These are phyloP conservation scores for Leptographium wingfieldii DNA, from an alignment of 2,329 filamentous ascomycete genomes.

Conservation along the genomic window DNA sequence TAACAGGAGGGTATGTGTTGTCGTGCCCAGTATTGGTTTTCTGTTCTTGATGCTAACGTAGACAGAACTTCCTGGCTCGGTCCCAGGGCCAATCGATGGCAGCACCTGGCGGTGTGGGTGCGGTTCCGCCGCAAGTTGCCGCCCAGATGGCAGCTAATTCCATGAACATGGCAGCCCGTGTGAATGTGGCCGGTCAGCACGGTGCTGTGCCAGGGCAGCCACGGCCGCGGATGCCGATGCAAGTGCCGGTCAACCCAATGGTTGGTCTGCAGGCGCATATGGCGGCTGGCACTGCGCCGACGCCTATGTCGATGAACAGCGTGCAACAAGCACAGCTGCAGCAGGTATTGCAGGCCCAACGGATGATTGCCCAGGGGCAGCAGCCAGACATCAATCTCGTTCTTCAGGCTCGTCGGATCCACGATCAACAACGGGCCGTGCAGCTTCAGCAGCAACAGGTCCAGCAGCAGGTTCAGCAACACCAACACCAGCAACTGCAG, in stretches of 20 bases:
- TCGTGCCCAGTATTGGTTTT: background rate
- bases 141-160: constrained; percentile 23
- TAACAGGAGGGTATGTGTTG: constrained; percentile 37
- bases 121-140: constrained; percentile 26
- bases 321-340: constrained; percentile 56
- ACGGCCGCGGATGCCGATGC: constrained; percentile 40
- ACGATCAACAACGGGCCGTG: constrained; percentile 45
- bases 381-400: constrained; percentile 41
- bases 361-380: constrained; percentile 35
- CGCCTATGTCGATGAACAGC: constrained; percentile 47
- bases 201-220: constrained; percentile 30
- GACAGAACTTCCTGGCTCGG: constrained; percentile 13
- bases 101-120: constrained; percentile 20
- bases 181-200: constrained; percentile 27
- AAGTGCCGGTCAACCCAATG: constrained; percentile 39
- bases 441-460: constrained; percentile 47
- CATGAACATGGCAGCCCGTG: constrained; percentile 24
- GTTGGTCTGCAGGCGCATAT: constrained; percentile 35
- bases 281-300: constrained; percentile 32
- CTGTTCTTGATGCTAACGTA: background rate
- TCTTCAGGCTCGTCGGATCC: constrained; percentile 52
- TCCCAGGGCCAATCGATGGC: constrained; percentile 10
- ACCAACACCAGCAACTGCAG: constrained; percentile 34
- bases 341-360: constrained; percentile 41
- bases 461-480: constrained; percentile 34